Percentiles rank a stretch among this genome's conserved stretches.
phyloP scores from a whole-genome alignment of 1,284 basidiomycete genomes.

The Neonothopanus nambi region DNA sequence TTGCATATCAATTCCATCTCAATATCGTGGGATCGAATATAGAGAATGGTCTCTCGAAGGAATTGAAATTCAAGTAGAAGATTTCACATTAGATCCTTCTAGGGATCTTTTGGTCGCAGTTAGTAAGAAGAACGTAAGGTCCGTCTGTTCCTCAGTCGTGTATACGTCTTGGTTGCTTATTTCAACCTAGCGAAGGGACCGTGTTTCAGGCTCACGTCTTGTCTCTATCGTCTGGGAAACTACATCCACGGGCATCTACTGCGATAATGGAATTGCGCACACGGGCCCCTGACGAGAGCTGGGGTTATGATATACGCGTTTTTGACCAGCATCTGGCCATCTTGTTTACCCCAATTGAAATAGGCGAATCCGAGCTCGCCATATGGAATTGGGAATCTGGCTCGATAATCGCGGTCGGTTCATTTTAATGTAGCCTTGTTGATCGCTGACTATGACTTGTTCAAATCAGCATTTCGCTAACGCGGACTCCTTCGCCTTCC shows the following conservation, averaged over 20 bases:
- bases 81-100: conserved; percentile 26
- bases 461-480: not conserved
- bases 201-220: conserved; percentile 2
- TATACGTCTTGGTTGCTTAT: not conserved
- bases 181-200: not conserved
- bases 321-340: conserved; percentile 10
- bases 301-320: conserved; percentile 7
- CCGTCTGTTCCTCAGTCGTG: not conserved
- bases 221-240: conserved; percentile 8
- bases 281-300: not conserved
- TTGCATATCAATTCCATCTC: conserved; percentile 22
- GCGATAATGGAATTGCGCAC: not conserved
- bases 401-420: conserved; percentile 4
- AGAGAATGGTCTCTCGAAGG: conserved; percentile 20
- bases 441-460: not conserved
- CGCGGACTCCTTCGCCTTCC: conserved; percentile 14
- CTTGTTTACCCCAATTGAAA: conserved; percentile 1
- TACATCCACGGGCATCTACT: conserved; percentile 7
- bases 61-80: conserved; percentile 10
- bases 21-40: conserved; percentile 14
- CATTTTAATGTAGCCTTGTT: not conserved
- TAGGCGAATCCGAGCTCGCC: conserved; percentile 9
- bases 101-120: conserved; percentile 24
- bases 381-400: conserved; percentile 20
- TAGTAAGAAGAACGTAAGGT: not conserved